These are phyloP conservation scores for Rhododendron kiyosumense DNA, from an alignment of 148 eudicot genomes.

Conservation along the genomic window DNA sequence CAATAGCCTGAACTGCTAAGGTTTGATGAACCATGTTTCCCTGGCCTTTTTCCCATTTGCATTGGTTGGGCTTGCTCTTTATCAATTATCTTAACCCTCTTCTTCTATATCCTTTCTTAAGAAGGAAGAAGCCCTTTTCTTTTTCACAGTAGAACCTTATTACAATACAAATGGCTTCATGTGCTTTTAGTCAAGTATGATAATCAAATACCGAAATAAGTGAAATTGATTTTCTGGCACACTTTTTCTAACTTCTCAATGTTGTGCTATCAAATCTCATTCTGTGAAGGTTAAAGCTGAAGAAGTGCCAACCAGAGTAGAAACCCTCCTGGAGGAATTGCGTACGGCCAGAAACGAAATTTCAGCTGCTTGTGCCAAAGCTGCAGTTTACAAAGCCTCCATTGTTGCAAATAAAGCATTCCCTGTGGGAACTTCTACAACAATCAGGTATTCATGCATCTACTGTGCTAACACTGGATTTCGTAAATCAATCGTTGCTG, in stretches of 20 bases:
- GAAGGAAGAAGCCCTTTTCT: background rate
- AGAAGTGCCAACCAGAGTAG: slow-evolving; percentile 77
- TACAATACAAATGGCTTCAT: no score
- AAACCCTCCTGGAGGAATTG: slow-evolving; percentile 64
- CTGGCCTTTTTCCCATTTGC: background rate
- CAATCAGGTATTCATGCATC: slow-evolving; percentile 41
- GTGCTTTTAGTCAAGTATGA: background rate
- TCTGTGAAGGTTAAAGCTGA: slow-evolving; percentile 77
- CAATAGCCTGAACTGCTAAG: background rate
- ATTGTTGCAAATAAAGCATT: slow-evolving; percentile 49
- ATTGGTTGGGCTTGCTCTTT: background rate
- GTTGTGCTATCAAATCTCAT: background rate
- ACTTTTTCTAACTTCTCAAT: background rate
- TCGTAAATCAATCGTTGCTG: background rate
- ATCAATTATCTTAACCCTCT: no score
- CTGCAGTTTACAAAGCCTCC: slow-evolving; percentile 83
- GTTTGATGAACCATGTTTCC: background rate
- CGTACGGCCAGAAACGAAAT: slow-evolving; percentile 74
- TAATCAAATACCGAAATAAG: background rate
- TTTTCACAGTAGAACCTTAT: background rate
- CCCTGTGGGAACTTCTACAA: slow-evolving; percentile 48
- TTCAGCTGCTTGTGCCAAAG: slow-evolving; percentile 74
- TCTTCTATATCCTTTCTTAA: no score
- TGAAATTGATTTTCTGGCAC: background rate
- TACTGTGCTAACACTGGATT: background rate